phyloP scores from a whole-genome alignment of 345 rosid genomes.

The Citrus glauca region DNA sequence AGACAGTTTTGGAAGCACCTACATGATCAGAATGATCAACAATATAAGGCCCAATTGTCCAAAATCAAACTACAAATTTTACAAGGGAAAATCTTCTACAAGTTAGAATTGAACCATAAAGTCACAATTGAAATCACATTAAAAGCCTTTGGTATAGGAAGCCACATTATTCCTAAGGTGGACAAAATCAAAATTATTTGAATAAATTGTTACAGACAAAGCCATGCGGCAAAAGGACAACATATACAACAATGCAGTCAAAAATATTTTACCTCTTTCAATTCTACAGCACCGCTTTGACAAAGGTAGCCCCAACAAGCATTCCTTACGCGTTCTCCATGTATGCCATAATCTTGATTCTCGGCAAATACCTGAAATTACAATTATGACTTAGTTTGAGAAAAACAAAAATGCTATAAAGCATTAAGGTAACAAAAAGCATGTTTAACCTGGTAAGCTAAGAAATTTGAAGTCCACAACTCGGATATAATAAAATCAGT shows the following conservation, averaged over 20 bases:
- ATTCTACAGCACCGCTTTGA: constrained; percentile 88
- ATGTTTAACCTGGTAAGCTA: constrained; percentile 78
- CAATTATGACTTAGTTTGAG: constrained; percentile 11
- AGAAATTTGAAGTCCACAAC: constrained; percentile 85
- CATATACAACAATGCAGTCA: background rate
- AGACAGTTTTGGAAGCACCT: constrained; percentile 94
- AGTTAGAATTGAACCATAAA: background rate
- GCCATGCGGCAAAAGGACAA: background rate
- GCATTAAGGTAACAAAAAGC: background rate
- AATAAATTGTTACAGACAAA: background rate
- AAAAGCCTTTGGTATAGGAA: background rate
- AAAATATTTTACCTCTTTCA: constrained; percentile 62
- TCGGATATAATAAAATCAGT: constrained; percentile 91
- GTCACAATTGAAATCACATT: background rate
- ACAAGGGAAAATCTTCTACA: background rate
- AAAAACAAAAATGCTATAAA: background rate
- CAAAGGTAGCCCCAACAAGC: constrained; percentile 99
- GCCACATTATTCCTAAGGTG: background rate
- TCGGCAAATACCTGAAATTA: constrained; percentile 81
- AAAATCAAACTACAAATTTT: constrained; percentile 1
- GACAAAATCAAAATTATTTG: background rate
- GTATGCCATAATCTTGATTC: constrained; percentile 92
- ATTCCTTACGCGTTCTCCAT: constrained; percentile 94
- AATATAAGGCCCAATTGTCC: constrained; percentile 10
- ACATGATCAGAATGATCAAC: constrained; percentile 18